Conservation (phyloP, 306 rosid species). For the Dalbergia cultrata region DNA sequence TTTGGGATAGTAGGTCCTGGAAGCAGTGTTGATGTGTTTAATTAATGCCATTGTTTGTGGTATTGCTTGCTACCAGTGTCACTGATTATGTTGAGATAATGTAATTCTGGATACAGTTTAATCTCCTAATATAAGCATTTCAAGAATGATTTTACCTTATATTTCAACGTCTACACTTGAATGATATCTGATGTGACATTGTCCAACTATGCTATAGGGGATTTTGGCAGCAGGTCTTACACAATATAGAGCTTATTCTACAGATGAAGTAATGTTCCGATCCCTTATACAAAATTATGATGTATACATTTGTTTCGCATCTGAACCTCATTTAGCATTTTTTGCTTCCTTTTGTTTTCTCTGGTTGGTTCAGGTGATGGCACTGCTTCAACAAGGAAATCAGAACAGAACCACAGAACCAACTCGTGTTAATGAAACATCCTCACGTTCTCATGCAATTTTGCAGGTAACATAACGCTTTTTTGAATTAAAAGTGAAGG, state of each 20-base stretch:
- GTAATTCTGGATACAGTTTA: not conserved
- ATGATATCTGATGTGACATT: conserved; percentile 33
- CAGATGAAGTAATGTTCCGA: conserved; percentile 79
- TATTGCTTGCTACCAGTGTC: conserved; percentile 11
- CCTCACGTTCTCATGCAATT: conserved; percentile 98
- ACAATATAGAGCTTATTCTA: conserved; percentile 95
- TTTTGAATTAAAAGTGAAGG: not conserved
- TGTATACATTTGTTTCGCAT: conserved; percentile 25
- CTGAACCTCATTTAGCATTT: conserved; percentile 22
- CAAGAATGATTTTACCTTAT: not conserved
- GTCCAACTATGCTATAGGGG: conserved; percentile 62
- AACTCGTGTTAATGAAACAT: conserved; percentile 92
- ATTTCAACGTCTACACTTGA: conserved; percentile 22
- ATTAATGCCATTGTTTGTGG: conserved; percentile 15
- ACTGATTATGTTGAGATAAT: not conserved
- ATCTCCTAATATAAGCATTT: conserved; percentile 10
- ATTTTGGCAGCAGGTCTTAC: conserved; percentile 95
- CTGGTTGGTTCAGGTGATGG: conserved; percentile 81
- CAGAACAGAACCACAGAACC: conserved; percentile 96
- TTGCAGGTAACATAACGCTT: conserved; percentile 69
- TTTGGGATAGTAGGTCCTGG: not conserved
- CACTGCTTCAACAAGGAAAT: conserved; percentile 95
- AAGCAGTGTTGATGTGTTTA: not conserved
- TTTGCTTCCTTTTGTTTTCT: conserved; percentile 12
- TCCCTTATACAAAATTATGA: conserved; percentile 14